These are phyloP conservation scores for Pterula multifida DNA, from an alignment of 1,284 basidiomycete species.

Conservation along the genomic window DNA sequence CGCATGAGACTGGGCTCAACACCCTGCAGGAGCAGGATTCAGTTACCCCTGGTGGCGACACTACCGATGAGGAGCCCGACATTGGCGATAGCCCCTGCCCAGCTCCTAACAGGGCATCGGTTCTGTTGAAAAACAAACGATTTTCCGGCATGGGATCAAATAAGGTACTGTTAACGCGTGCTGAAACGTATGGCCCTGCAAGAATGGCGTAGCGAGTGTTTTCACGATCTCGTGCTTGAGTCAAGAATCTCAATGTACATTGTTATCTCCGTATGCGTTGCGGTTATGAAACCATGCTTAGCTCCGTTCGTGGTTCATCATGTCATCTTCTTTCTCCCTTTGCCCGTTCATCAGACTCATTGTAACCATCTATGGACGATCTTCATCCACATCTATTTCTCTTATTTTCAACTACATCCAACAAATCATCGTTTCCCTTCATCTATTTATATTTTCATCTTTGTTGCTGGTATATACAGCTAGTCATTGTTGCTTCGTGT, in stretches of 20 bases:
- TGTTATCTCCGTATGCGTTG: not conserved
- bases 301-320: not conserved
- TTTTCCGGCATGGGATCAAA: not conserved
- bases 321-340: not conserved
- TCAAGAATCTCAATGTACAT: not conserved
- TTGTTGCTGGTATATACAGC: not conserved
- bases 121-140: not conserved
- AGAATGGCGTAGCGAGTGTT: not conserved
- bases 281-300: not conserved
- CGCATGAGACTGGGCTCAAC: not conserved
- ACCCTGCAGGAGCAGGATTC: not conserved
- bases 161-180: not conserved
- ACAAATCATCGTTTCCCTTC: too few species aligned
- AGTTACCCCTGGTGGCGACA: not conserved
- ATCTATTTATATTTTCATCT: not conserved
- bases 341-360: not conserved
- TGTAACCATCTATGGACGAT: not conserved
- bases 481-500: not conserved
- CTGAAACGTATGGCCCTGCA: not conserved
- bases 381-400: not conserved
- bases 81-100: constrained; percentile 1
- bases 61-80: constrained; percentile 1
- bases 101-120: not conserved
- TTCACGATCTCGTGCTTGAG: not conserved
- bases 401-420: not conserved